Evolutionary conservation across 1,139 yeast species (phyloP).

Genomic region (Petasospora rhodanensis): DNA sequence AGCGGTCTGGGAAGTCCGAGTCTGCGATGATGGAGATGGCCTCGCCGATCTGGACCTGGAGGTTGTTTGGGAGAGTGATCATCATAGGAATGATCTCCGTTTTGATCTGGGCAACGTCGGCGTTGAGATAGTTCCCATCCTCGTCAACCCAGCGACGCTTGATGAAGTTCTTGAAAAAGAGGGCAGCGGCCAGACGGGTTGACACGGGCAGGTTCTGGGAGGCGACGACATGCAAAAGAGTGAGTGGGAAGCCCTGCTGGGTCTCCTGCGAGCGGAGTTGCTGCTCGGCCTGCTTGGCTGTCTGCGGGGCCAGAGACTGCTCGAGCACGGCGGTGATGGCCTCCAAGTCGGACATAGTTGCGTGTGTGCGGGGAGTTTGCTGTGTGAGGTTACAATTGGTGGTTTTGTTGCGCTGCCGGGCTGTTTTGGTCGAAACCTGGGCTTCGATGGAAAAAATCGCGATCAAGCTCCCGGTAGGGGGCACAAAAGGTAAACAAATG

Average conservation of each 20-base stretch:
- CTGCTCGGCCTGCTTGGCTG: conserved; percentile 59
- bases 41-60: conserved; percentile 92
- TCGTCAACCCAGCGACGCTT: conserved; percentile 87
- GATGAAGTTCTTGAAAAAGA: conserved; percentile 85
- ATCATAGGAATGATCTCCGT: conserved; percentile 73
- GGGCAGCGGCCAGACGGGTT: conserved; percentile 80
- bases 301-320: conserved; percentile 36
- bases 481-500: conserved; percentile 10
- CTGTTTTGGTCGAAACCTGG: neutral
- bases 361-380: no score
- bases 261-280: conserved; percentile 59
- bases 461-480: conserved; percentile 8
- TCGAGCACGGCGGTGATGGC: conserved; percentile 31
- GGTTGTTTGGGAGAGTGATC: conserved; percentile 69
- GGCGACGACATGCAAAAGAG: conserved; percentile 75
- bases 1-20: conserved; percentile 87
- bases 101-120: conserved; percentile 71
- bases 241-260: conserved; percentile 65
- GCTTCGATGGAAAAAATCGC: conserved; percentile 2
- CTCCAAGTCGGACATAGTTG: conserved; percentile 27
- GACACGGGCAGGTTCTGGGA: conserved; percentile 48
- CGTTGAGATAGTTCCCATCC: conserved; percentile 71
- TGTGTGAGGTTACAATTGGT: conserved; percentile 1
- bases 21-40: conserved; percentile 91
- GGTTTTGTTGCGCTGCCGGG: neutral